Percentiles rank a stretch among this genome's conserved stretches.
Conservation (phyloP, 2,329 filamentous ascomycete genomes). For the Fusarium sp. region DNA sequence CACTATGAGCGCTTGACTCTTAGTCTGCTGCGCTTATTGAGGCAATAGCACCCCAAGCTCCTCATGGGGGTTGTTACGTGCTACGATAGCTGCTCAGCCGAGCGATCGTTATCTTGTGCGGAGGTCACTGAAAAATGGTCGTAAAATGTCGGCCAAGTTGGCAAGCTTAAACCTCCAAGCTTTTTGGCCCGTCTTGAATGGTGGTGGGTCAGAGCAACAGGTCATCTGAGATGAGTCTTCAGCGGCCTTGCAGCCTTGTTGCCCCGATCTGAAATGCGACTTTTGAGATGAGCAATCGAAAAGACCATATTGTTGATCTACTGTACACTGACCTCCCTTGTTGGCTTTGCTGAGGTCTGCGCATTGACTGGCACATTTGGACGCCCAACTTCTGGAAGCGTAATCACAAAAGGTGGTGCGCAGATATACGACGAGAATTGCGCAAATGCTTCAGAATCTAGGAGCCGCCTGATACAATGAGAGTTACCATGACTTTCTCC, state of each 20-base stretch:
- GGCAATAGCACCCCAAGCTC: conserved; percentile 27
- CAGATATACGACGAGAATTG: neutral
- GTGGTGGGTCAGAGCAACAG: conserved; percentile 32
- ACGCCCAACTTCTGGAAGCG: neutral
- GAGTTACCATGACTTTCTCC: conserved; percentile 26
- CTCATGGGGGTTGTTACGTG: conserved; percentile 27
- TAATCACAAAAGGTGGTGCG: conserved; percentile 17
- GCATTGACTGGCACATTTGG: neutral
- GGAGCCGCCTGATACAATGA: conserved; percentile 26
- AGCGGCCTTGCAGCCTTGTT: conserved; percentile 28
- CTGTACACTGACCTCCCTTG: neutral
- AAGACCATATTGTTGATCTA: conserved; percentile 21
- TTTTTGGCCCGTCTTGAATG: conserved; percentile 38
- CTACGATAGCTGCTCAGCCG: neutral
- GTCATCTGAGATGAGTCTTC: conserved; percentile 36
- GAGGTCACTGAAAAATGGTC: neutral
- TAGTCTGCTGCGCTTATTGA: conserved; percentile 24
- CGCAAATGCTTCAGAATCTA: neutral
- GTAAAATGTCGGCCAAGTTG: neutral
- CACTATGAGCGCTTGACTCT: conserved; percentile 15
- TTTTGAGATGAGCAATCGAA: conserved; percentile 37
- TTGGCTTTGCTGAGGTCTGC: neutral
- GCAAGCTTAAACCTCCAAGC: conserved; percentile 19
- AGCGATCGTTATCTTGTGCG: conserved; percentile 9
- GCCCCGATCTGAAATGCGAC: conserved; percentile 38